Percentiles rank a stretch among this genome's conserved stretches.
Evolutionary conservation across 2,329 filamentous ascomycete species (phyloP).

Genomic region (Diaporthe nobilis): DNA sequence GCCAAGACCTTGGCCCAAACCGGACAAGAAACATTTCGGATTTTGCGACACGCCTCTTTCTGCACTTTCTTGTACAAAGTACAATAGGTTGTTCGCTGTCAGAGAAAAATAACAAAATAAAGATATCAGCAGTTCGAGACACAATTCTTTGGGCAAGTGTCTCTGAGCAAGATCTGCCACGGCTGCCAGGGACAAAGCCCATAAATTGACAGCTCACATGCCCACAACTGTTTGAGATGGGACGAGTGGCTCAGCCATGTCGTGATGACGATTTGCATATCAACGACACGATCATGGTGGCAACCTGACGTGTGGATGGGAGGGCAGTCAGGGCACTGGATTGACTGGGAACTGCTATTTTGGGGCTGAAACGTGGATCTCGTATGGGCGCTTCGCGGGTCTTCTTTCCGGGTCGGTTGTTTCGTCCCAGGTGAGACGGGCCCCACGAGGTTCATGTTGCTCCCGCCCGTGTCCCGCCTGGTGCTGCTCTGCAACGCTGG

Average conservation of each 20-base stretch:
- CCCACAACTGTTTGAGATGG: slow-evolving; percentile 15
- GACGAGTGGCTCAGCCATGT: slow-evolving; percentile 27
- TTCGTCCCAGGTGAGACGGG: slow-evolving; percentile 25
- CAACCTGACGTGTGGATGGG: not conserved
- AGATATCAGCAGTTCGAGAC: not conserved
- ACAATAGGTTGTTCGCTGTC: not conserved
- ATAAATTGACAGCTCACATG: slow-evolving; percentile 26
- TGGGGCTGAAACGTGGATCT: slow-evolving; percentile 42
- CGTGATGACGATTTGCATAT: slow-evolving; percentile 37
- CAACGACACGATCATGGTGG: slow-evolving; percentile 19
- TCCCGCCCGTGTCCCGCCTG: slow-evolving; percentile 3
- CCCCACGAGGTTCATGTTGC: slow-evolving; percentile 20
- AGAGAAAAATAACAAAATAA: not conserved
- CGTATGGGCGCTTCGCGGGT: slow-evolving; percentile 37
- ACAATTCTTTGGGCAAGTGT: not conserved
- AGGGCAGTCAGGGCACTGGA: not conserved
- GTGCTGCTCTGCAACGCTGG: slow-evolving; percentile 6
- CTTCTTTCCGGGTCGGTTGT: slow-evolving; percentile 23
- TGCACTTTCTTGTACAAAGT: not conserved
- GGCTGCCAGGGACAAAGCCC: not conserved
- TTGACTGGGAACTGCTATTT: slow-evolving; percentile 38
- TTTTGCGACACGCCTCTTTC: not conserved
- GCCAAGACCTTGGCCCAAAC: slow-evolving; percentile 33
- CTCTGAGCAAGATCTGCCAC: not conserved
- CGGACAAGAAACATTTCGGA: slow-evolving; percentile 8